A percentile compares a stretch with the other conserved stretches of the same genome.
phyloP scores from a whole-genome alignment of 257 asterid genomes.

The Petrea volubilis region DNA sequence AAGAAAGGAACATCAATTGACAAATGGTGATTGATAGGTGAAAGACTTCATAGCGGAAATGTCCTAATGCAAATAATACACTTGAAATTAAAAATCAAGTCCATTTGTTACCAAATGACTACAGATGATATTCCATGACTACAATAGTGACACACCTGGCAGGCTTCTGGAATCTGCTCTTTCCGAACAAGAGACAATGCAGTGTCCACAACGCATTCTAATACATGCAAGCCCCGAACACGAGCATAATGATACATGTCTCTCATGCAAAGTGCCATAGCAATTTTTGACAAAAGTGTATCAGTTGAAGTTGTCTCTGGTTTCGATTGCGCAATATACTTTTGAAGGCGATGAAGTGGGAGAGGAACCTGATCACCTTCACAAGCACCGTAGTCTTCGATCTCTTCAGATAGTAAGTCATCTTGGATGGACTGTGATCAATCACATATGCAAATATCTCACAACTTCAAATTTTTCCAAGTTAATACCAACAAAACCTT shows the following conservation, averaged over 20 bases:
- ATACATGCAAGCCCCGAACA: conserved; percentile 73
- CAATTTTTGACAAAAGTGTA: conserved; percentile 40
- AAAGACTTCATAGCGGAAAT: conserved; percentile 9
- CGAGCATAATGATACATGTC: conserved; percentile 90
- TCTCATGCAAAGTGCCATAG: conserved; percentile 63
- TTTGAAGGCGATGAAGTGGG: conserved; percentile 71
- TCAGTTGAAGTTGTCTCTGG: conserved; percentile 47
- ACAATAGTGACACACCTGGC: conserved; percentile 53
- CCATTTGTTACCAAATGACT: conserved; percentile 12
- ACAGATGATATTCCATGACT: conserved; percentile 2
- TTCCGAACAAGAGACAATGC: conserved; percentile 69
- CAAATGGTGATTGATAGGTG: not conserved
- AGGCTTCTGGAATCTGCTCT: conserved; percentile 85
- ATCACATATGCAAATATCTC: conserved; percentile 12
- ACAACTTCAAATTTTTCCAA: not conserved
- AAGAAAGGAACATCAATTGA: not conserved
- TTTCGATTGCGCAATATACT: conserved; percentile 37
- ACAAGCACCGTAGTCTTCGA: conserved; percentile 50
- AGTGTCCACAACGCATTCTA: conserved; percentile 72
- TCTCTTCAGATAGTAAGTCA: conserved; percentile 66
- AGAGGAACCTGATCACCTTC: conserved; percentile 62
- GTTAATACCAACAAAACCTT: not conserved
- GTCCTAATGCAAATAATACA: conserved; percentile 13
- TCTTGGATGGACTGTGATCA: conserved; percentile 78
- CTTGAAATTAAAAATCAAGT: conserved; percentile 7